Conservation (phyloP, 1,139 yeast genomes). For the Hyphopichia khmerensis region DNA sequence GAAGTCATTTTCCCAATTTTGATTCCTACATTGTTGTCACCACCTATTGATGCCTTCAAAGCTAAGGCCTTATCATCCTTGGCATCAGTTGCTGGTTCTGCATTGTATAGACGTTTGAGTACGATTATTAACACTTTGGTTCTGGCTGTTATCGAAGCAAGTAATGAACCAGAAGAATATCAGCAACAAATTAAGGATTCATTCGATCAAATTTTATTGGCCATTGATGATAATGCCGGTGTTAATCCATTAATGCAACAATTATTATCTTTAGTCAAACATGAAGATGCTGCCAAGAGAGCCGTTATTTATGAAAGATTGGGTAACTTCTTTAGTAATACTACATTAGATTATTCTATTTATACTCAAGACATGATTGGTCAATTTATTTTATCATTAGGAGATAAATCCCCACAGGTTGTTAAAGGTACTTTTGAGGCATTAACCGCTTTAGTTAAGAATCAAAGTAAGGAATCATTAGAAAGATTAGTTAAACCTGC, state of each 20-base stretch:
- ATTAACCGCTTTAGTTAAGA: slow-evolving; percentile 62
- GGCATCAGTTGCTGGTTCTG: slow-evolving; percentile 88
- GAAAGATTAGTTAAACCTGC: slow-evolving; percentile 80
- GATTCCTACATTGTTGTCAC: slow-evolving; percentile 77
- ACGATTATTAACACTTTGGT: slow-evolving; percentile 72
- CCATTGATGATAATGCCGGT: slow-evolving; percentile 79
- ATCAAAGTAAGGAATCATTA: slow-evolving; percentile 71
- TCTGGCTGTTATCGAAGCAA: slow-evolving; percentile 50
- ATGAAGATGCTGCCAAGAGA: slow-evolving; percentile 69
- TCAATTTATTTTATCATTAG: slow-evolving; percentile 69
- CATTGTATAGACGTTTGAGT: slow-evolving; percentile 71
- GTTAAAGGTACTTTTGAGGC: slow-evolving; percentile 72
- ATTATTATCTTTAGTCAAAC: slow-evolving; percentile 69
- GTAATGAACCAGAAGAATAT: slow-evolving; percentile 33
- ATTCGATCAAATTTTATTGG: slow-evolving; percentile 64
- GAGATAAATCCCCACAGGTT: slow-evolving; percentile 63
- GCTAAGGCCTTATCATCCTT: slow-evolving; percentile 86
- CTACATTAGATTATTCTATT: slow-evolving; percentile 67
- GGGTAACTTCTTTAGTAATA: slow-evolving; percentile 65
- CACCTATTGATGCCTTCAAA: slow-evolving; percentile 82
- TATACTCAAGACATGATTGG: slow-evolving; percentile 77
- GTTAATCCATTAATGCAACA: slow-evolving; percentile 84
- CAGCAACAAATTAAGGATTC: slow-evolving; percentile 49
- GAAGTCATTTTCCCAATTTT: slow-evolving; percentile 92
- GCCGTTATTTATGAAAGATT: slow-evolving; percentile 67